Evolutionary conservation across 2,329 filamentous ascomycete genomes (phyloP).

Genomic region (Chalaropsis ovoidea): DNA sequence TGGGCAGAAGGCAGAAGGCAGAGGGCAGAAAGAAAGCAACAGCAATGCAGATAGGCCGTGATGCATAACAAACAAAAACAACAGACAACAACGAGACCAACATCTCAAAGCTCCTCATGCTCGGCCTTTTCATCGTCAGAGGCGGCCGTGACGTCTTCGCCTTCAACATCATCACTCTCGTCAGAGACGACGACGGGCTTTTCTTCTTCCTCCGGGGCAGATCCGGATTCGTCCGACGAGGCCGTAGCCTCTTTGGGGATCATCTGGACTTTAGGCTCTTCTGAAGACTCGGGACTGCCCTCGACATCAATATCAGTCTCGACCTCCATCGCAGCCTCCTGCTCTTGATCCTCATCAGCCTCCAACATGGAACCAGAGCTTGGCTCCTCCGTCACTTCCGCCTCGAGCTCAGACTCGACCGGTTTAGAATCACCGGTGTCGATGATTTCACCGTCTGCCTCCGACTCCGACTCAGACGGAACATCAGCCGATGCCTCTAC

Average conservation of each 20-base stretch:
- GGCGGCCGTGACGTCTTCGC: background rate
- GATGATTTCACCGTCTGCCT: background rate
- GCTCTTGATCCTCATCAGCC: background rate
- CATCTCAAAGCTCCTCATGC: slow-evolving; percentile 11
- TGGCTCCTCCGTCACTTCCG: background rate
- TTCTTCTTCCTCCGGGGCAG: background rate
- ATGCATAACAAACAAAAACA: background rate
- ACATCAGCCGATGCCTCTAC: background rate
- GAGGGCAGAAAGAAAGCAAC: background rate
- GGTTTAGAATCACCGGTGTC: background rate
- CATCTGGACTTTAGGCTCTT: background rate
- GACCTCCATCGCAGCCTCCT: background rate
- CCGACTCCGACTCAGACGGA: background rate
- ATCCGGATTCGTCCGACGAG: background rate
- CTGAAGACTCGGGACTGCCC: background rate
- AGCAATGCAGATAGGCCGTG: background rate
- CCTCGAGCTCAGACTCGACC: background rate
- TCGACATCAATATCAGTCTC: background rate
- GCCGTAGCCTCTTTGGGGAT: background rate
- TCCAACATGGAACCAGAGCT: background rate
- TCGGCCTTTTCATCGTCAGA: background rate
- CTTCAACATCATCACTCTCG: background rate
- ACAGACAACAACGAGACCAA: background rate
- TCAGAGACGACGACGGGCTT: background rate
- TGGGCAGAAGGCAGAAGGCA: background rate